Percentiles rank a stretch among this genome's conserved stretches.
These are phyloP conservation scores for Solanum clarkiae DNA, from an alignment of 257 asterid genomes.

Conservation along the genomic window DNA sequence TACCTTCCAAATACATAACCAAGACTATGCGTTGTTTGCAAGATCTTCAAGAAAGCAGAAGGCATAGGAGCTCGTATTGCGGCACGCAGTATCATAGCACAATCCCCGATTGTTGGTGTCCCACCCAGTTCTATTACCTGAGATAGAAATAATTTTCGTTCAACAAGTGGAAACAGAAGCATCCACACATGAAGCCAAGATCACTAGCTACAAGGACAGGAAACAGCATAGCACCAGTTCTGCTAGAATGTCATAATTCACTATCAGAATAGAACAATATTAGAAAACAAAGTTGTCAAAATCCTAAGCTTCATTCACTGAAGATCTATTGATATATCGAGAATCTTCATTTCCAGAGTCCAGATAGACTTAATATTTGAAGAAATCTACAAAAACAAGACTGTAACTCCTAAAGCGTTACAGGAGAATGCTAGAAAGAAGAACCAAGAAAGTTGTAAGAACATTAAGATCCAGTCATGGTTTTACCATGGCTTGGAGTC, in stretches of 20 bases:
- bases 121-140: slow-evolving; percentile 98
- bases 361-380: not conserved
- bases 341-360: not conserved
- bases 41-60: slow-evolving; percentile 75
- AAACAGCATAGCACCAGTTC: not conserved
- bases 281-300: not conserved
- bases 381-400: not conserved
- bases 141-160: slow-evolving; percentile 8
- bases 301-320: not conserved
- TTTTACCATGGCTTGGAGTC: not conserved
- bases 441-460: not conserved
- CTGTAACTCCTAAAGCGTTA: not conserved
- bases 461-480: not conserved
- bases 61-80: slow-evolving; percentile 97
- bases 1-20: slow-evolving; percentile 88
- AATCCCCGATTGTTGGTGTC: slow-evolving; percentile 88
- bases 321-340: not conserved
- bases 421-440: not conserved
- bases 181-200: not conserved
- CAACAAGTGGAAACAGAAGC: not conserved
- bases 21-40: slow-evolving; percentile 82
- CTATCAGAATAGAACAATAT: not conserved
- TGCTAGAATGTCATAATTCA: not conserved
- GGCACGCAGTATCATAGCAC: slow-evolving; percentile 89
- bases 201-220: not conserved